Evolutionary conservation across 768 basidiomycete species (phyloP).

Genomic region (Suillus hirtellus): DNA sequence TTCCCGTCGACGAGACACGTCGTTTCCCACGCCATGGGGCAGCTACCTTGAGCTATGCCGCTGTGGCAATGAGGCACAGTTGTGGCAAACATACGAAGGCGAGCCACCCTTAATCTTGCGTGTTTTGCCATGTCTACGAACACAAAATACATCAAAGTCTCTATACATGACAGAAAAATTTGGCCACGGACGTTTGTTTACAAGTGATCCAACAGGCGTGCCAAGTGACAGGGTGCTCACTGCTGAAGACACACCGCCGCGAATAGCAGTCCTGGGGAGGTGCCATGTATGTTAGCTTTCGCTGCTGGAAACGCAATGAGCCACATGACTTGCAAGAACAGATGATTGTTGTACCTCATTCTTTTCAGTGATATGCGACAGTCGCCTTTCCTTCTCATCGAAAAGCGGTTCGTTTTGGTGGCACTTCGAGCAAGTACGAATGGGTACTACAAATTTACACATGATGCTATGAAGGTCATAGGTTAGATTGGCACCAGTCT

Average conservation of each 20-base stretch:
- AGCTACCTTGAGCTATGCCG: conserved; percentile 24
- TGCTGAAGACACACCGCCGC: conserved; percentile 30
- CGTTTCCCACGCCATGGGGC: conserved; percentile 14
- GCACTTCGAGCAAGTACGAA: conserved; percentile 34
- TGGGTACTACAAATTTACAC: conserved; percentile 32
- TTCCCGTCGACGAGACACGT: not conserved
- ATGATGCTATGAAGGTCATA: conserved; percentile 15
- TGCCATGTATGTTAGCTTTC: conserved; percentile 27
- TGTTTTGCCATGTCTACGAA: conserved; percentile 30
- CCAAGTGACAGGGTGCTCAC: conserved; percentile 27
- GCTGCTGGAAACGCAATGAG: conserved; percentile 14
- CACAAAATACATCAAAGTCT: not conserved
- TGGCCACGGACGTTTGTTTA: not conserved
- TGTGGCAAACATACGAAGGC: conserved; percentile 29
- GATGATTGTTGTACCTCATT: conserved; percentile 20
- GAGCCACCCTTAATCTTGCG: conserved; percentile 32
- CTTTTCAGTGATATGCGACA: conserved; percentile 21
- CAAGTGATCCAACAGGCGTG: not conserved
- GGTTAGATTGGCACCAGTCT: not conserved
- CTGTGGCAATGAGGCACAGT: conserved; percentile 24
- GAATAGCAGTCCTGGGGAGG: conserved; percentile 33
- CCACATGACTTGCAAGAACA: not conserved
- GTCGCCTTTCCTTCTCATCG: conserved; percentile 14
- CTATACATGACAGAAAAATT: not conserved
- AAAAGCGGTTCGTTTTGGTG: conserved; percentile 28